These are phyloP conservation scores for Diutina rugosa DNA, from an alignment of 1,139 yeast genomes.

Conservation along the genomic window DNA sequence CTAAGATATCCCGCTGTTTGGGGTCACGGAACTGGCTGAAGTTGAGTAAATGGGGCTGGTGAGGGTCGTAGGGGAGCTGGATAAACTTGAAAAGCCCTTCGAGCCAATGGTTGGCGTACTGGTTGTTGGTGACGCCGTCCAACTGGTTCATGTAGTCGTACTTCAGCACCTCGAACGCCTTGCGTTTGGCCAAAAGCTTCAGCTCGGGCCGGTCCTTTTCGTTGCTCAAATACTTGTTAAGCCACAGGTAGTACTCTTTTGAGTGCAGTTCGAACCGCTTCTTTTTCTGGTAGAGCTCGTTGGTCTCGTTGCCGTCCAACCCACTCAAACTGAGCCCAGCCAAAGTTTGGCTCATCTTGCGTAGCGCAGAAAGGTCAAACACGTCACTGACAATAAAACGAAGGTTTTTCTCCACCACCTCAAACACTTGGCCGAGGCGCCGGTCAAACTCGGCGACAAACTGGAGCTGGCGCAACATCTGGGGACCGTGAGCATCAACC, in stretches of 20 bases:
- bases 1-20: constrained; percentile 12
- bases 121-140: constrained; percentile 43
- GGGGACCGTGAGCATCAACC: constrained; percentile 9
- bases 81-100: constrained; percentile 28
- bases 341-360: constrained; percentile 10
- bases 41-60: constrained; percentile 10
- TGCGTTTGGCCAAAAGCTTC: constrained; percentile 46
- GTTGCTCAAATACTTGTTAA: constrained; percentile 52
- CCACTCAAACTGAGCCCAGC: constrained; percentile 5
- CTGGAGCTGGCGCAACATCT: constrained; percentile 6
- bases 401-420: constrained; percentile 21
- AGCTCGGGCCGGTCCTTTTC: constrained; percentile 52
- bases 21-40: constrained; percentile 11
- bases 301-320: constrained; percentile 5
- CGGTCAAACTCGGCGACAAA: constrained; percentile 7
- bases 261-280: constrained; percentile 61
- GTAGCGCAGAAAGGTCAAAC: constrained; percentile 16
- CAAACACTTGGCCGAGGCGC: constrained; percentile 11
- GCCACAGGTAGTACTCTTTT: constrained; percentile 64
- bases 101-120: constrained; percentile 26
- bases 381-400: constrained; percentile 18
- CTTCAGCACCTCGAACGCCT: constrained; percentile 53
- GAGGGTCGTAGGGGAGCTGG: constrained; percentile 10
- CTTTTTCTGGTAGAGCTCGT: constrained; percentile 13
- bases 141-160: constrained; percentile 60